phyloP scores from a whole-genome alignment of 345 rosid genomes.

The Hibiscus tridactylites region DNA sequence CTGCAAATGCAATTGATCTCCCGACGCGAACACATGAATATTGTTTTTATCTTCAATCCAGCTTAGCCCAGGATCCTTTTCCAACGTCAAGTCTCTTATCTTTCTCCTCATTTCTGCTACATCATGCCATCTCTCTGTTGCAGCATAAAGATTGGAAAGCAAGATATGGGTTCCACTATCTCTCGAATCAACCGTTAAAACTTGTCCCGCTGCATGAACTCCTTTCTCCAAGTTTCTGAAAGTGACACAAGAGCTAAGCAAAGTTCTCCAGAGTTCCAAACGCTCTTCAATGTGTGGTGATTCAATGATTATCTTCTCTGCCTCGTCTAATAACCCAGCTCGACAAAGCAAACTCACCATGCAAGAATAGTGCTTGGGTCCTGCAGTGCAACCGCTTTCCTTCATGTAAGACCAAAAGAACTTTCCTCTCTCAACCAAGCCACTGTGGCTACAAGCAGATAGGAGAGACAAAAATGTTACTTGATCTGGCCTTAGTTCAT shows the following conservation, averaged over 20 bases:
- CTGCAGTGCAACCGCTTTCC: constrained; percentile 36
- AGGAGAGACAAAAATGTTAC: constrained; percentile 67
- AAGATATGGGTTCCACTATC: constrained; percentile 55
- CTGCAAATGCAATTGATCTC: constrained; percentile 41
- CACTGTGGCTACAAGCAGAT: constrained; percentile 72
- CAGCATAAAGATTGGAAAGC: constrained; percentile 72
- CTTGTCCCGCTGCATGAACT: constrained; percentile 52
- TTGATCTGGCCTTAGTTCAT: constrained; percentile 46
- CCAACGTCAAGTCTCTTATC: constrained; percentile 44
- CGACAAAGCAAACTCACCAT: constrained; percentile 72
- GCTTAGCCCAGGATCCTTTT: constrained; percentile 71
- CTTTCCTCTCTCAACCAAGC: constrained; percentile 53
- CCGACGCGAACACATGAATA: constrained; percentile 50
- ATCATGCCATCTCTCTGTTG: constrained; percentile 51
- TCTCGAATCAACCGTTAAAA: constrained; percentile 43
- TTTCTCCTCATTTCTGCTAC: constrained; percentile 57
- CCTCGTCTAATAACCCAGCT: constrained; percentile 62
- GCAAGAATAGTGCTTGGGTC: constrained; percentile 77
- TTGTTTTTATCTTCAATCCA: constrained; percentile 61
- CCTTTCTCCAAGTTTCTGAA: constrained; percentile 45
- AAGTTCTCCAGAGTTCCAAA: constrained; percentile 69
- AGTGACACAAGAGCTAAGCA: constrained; percentile 63
- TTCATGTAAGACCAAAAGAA: constrained; percentile 59
- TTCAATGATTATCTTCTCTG: constrained; percentile 39
- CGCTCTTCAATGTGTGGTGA: constrained; percentile 29